Evolutionary conservation across 2,329 filamentous ascomycete species (phyloP).

Genomic region (Huntiella savannae): DNA sequence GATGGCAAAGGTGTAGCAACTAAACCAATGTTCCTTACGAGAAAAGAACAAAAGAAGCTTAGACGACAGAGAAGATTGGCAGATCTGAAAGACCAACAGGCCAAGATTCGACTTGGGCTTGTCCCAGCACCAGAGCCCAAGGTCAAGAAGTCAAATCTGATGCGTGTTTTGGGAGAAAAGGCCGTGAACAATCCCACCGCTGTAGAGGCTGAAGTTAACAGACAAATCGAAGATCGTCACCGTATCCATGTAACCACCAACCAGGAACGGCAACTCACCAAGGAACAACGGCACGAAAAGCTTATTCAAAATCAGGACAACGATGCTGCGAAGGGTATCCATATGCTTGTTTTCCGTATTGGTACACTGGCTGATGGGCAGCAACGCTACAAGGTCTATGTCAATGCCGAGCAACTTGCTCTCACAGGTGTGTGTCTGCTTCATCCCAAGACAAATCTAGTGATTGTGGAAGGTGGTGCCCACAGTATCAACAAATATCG

Average conservation of each 20-base stretch:
- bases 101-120: constrained; percentile 81
- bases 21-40: constrained; percentile 83
- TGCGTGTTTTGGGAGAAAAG: constrained; percentile 79
- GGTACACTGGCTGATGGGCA: constrained; percentile 78
- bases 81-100: constrained; percentile 87
- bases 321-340: constrained; percentile 72
- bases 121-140: constrained; percentile 83
- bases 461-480: constrained; percentile 79
- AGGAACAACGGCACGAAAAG: constrained; percentile 75
- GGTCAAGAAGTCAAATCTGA: constrained; percentile 92
- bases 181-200: constrained; percentile 90
- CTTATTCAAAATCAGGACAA: constrained; percentile 64
- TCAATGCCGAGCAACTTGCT: constrained; percentile 76
- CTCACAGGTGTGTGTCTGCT: constrained; percentile 84
- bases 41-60: constrained; percentile 78
- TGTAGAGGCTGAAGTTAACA: constrained; percentile 83
- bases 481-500: constrained; percentile 71
- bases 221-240: constrained; percentile 74
- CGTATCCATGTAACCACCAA: constrained; percentile 62
- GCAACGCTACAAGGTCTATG: constrained; percentile 80
- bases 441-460: constrained; percentile 71
- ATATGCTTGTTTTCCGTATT: constrained; percentile 76
- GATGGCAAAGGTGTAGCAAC: constrained; percentile 60
- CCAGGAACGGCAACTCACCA: constrained; percentile 69
- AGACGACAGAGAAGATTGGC: constrained; percentile 79